A percentile compares a stretch with the other conserved stretches of the same genome.
These are phyloP conservation scores for Ascochyta lentis DNA, from an alignment of 2,329 filamentous ascomycete species.

Conservation along the genomic window DNA sequence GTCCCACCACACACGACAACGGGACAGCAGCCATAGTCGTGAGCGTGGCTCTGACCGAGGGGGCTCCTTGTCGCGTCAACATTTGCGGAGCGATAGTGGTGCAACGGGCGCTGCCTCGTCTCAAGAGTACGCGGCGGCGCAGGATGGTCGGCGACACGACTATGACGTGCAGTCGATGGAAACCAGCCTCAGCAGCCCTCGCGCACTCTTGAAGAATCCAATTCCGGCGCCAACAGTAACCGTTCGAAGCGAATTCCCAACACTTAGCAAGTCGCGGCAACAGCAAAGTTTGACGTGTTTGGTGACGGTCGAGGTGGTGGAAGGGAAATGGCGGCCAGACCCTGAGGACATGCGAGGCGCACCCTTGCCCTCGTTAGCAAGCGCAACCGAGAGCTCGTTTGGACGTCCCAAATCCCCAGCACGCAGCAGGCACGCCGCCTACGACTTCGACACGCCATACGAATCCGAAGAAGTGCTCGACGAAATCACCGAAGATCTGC, in stretches of 20 bases:
- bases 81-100: constrained; percentile 80
- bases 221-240: constrained; percentile 93
- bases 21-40: constrained; percentile 50
- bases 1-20: constrained; percentile 36
- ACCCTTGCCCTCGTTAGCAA: constrained; percentile 57
- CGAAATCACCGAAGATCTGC: constrained; percentile 83
- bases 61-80: constrained; percentile 52
- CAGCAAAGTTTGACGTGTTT: constrained; percentile 95
- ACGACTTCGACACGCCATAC: constrained; percentile 61
- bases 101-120: constrained; percentile 75
- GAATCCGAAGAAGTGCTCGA: constrained; percentile 79
- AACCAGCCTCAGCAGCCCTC: constrained; percentile 77
- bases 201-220: constrained; percentile 75
- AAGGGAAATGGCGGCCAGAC: constrained; percentile 88
- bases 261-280: constrained; percentile 86
- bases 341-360: constrained; percentile 73
- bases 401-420: constrained; percentile 64
- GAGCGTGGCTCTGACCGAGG: constrained; percentile 50
- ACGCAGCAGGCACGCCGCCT: constrained; percentile 50
- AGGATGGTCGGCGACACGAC: constrained; percentile 81
- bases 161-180: constrained; percentile 98
- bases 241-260: constrained; percentile 95
- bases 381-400: constrained; percentile 53
- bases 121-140: constrained; percentile 78
- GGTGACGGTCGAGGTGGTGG: constrained; percentile 90